Percentiles rank a stretch among this genome's conserved stretches.
Conservation (phyloP, 2,329 filamentous ascomycete genomes). For the Hypoxylon sp. region DNA sequence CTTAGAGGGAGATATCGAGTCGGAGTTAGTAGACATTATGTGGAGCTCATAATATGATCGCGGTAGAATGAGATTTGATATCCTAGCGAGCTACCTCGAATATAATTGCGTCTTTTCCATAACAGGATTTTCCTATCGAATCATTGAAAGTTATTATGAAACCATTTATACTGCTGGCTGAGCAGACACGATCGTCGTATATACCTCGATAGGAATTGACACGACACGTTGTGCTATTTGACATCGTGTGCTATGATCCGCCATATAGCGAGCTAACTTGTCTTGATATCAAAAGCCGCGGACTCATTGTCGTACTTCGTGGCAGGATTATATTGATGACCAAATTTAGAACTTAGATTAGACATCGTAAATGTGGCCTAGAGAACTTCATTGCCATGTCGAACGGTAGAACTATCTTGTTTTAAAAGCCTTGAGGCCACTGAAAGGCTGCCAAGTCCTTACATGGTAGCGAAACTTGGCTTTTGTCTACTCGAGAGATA, state of each 20-base stretch:
- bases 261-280: not conserved
- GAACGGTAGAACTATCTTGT: not conserved
- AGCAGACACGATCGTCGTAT: not conserved
- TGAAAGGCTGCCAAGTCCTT: not conserved
- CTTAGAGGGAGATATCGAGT: not conserved
- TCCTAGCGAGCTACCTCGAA: not conserved
- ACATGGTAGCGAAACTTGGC: not conserved
- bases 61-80: not conserved
- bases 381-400: not conserved
- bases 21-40: not conserved
- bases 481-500: not conserved
- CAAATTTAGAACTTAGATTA: not conserved
- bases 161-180: not conserved
- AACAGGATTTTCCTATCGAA: not conserved
- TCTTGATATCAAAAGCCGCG: not conserved
- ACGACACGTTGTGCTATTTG: not conserved
- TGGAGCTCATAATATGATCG: not conserved
- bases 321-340: not conserved
- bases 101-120: too few relatives aligned
- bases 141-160: not conserved
- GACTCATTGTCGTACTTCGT: not conserved
- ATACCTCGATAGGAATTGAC: not conserved
- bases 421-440: not conserved
- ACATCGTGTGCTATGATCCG: not conserved
- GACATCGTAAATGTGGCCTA: not conserved